Conservation (phyloP, 768 basidiomycete species). For the Agaricus bisporus region DNA sequence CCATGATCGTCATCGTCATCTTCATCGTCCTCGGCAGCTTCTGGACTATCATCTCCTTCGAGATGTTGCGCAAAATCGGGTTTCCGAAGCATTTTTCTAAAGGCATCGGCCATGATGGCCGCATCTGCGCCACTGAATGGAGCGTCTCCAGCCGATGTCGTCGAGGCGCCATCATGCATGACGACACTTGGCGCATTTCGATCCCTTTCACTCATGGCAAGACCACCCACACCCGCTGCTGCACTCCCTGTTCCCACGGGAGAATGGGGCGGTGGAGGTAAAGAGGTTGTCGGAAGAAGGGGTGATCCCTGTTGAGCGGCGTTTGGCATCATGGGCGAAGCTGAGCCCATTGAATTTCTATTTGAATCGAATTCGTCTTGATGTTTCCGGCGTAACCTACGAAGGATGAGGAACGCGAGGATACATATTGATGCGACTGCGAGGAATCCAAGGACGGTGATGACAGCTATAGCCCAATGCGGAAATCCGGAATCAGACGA, state of each 20-base stretch:
- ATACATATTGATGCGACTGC: slow-evolving; percentile 68
- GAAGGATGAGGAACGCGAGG: slow-evolving; percentile 68
- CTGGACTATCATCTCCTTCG: slow-evolving; percentile 57
- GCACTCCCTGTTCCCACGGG: slow-evolving; percentile 12
- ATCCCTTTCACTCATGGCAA: slow-evolving; percentile 21
- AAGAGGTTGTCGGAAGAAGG: slow-evolving; percentile 27
- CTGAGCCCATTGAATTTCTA: slow-evolving; percentile 72
- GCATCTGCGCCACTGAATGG: slow-evolving; percentile 83
- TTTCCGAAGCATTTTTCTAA: slow-evolving; percentile 81
- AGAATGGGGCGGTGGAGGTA: slow-evolving; percentile 11
- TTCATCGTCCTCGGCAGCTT: slow-evolving; percentile 29
- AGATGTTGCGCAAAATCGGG: slow-evolving; percentile 76
- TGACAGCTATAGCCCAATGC: slow-evolving; percentile 89
- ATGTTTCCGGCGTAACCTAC: slow-evolving; percentile 53
- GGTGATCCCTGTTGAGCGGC: slow-evolving; percentile 42
- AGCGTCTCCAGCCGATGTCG: slow-evolving; percentile 57
- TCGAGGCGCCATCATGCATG: slow-evolving; percentile 71
- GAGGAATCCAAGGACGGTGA: slow-evolving; percentile 79
- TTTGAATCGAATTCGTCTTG: slow-evolving; percentile 38
- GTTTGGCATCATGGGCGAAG: slow-evolving; percentile 79
- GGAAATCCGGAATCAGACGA: slow-evolving; percentile 48
- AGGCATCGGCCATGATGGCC: slow-evolving; percentile 90
- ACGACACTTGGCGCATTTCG: slow-evolving; percentile 36
- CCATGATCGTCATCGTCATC: slow-evolving; percentile 7
- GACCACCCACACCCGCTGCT: slow-evolving; percentile 16